A percentile compares a stretch with the other conserved stretches of the same genome.
phyloP scores from a whole-genome alignment of 2,329 filamentous ascomycete genomes.

The Xylariaceae sp. region DNA sequence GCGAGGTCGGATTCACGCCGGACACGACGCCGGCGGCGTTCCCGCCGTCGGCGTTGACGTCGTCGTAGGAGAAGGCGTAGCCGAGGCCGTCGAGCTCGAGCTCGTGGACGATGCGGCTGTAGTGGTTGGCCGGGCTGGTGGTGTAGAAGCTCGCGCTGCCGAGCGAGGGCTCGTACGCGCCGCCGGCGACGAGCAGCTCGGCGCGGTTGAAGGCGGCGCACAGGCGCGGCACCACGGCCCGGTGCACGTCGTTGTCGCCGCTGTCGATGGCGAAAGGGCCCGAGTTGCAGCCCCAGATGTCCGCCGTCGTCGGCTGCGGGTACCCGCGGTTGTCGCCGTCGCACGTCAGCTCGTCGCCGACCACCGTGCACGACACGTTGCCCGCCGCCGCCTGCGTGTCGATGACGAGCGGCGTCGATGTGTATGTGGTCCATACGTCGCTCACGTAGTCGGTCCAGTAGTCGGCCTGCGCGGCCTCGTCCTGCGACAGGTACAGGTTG shows the following conservation, averaged over 20 bases:
- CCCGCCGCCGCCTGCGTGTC: constrained; percentile 34
- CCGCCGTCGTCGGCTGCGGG: constrained; percentile 32
- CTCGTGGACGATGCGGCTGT: constrained; percentile 52
- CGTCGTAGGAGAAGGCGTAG: constrained; percentile 62
- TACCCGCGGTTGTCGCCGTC: constrained; percentile 35
- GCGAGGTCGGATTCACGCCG: constrained; percentile 34
- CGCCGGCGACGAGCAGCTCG: constrained; percentile 38
- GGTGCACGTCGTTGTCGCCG: constrained; percentile 33
- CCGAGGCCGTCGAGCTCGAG: constrained; percentile 52
- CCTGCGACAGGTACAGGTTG: constrained; percentile 30
- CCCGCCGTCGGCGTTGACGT: constrained; percentile 51
- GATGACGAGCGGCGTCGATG: constrained; percentile 30
- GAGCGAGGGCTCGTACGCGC: constrained; percentile 37
- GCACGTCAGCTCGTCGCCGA: constrained; percentile 29
- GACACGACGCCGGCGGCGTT: constrained; percentile 48
- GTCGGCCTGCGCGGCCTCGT: constrained; percentile 27
- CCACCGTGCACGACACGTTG: constrained; percentile 32
- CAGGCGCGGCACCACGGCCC: constrained; percentile 37
- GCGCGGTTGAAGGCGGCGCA: constrained; percentile 44
- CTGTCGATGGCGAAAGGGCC: constrained; percentile 36
- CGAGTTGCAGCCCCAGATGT: constrained; percentile 45
- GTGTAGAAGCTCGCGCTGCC: constrained; percentile 35
- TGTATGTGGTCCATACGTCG: constrained; percentile 38
- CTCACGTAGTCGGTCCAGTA: constrained; percentile 41
- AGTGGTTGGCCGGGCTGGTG: constrained; percentile 43